Percentiles rank a stretch among this genome's conserved stretches.
These are phyloP conservation scores for Hymenoscyphus fructigenus DNA, from an alignment of 2,329 filamentous ascomycete species.

Conservation along the genomic window DNA sequence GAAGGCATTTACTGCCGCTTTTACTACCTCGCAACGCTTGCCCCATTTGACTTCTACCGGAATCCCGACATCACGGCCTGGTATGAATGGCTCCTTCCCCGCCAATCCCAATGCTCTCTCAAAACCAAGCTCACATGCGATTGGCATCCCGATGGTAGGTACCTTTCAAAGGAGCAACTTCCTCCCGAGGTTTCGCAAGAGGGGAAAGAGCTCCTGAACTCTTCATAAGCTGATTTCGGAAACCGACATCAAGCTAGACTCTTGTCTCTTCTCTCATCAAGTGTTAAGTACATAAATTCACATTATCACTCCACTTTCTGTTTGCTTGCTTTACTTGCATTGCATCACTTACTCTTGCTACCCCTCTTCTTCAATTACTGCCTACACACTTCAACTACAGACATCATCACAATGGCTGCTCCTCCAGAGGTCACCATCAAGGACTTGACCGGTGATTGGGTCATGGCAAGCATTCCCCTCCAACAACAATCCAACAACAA, in stretches of 20 bases:
- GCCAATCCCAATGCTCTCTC: too few relatives aligned
- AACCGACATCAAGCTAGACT: neutral
- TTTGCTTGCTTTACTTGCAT: neutral
- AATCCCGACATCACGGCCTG: too few relatives aligned
- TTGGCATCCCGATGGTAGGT: neutral
- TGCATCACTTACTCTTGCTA: neutral
- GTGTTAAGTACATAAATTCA: constrained; percentile 3
- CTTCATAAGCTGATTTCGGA: neutral
- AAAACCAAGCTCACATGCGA: neutral
- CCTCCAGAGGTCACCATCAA: constrained; percentile 51
- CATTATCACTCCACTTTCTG: neutral
- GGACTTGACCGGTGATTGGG: constrained; percentile 53
- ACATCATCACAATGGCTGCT: constrained; percentile 50
- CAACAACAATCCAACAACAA: constrained; percentile 5
- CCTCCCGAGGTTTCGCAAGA: constrained; percentile 8
- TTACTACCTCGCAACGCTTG: too few relatives aligned
- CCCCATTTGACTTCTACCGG: too few relatives aligned
- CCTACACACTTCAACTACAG: neutral
- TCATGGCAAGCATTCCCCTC: constrained; percentile 44
- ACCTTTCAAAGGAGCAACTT: neutral
- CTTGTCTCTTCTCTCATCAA: neutral
- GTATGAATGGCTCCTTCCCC: too few relatives aligned
- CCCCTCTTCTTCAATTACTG: neutral
- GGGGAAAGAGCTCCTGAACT: neutral
- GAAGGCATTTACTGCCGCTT: too few relatives aligned